These are phyloP conservation scores for Blattamonas nauphoetae DNA, from an alignment of 78 protist species.

Conservation along the genomic window DNA sequence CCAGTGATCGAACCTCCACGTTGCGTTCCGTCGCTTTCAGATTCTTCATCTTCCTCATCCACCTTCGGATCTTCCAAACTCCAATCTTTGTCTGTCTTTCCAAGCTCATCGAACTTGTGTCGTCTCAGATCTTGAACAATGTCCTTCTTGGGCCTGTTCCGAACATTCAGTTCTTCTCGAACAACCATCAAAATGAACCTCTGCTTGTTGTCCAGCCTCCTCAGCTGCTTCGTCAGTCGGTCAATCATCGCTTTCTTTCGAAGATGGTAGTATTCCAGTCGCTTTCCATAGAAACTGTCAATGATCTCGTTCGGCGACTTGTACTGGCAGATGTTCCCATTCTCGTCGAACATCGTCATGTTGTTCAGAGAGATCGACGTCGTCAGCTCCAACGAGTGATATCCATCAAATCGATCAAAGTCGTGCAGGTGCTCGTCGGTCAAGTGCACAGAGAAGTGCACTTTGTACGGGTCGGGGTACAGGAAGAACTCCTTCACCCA, in stretches of 20 bases:
- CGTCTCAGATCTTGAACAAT: neutral
- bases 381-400: constrained; percentile 54
- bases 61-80: neutral
- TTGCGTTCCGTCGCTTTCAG: neutral
- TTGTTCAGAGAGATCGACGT: constrained; percentile 45
- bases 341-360: constrained; percentile 67
- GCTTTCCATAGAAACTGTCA: constrained; percentile 60
- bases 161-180: neutral
- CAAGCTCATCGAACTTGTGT: neutral
- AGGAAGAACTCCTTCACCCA: no score
- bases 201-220: neutral
- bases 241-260: constrained; percentile 39
- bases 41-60: constrained; percentile 9
- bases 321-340: constrained; percentile 63
- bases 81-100: neutral
- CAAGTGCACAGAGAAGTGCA: constrained; percentile 31
- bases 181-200: constrained; percentile 2
- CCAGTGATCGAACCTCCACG: neutral
- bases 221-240: neutral
- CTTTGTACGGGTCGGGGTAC: no score
- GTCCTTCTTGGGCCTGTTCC: neutral
- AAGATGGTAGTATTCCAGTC: constrained; percentile 58
- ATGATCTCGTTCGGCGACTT: constrained; percentile 46
- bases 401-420: constrained; percentile 23
- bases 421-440: constrained; percentile 16